Evolutionary conservation across 768 basidiomycete genomes (phyloP), one percentile per base, ranked within the genome.

Genomic region (Cyclocybe cylindracea): DNA sequence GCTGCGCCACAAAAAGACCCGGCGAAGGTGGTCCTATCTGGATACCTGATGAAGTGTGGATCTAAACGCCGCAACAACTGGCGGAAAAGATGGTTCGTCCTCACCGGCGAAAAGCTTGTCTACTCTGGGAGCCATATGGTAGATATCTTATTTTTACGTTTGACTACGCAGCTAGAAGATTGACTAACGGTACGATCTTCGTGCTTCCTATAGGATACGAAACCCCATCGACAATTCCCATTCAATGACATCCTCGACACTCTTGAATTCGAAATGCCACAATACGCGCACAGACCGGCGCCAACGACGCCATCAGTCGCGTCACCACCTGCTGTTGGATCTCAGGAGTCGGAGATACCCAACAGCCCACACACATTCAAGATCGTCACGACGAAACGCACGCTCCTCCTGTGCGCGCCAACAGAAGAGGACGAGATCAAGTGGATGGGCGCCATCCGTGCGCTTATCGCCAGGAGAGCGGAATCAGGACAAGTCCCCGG

Each of bases 101-200:
- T 99, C n/a, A 93, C 87, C 36, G 85, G 86, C 36, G 91, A 94
- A 61, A 89, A 86, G 64, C 72, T 99, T 47, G 73, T 92, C 34
- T 99, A 99, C 73, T 87, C 85, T 8, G 85, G 85, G 44, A 94
- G 89, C 66, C 97, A 99, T 73, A 98, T 98, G 94, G 95, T 96
- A 63, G 24, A 24, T 56, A 86, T 77, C 38, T 35, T 43, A 11
- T 37, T 46, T 54, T 44, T n/a, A 9, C 32, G 45, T 62, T 48
- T 51, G 46, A 35, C 29, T 37, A 2, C 24, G 24, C 24, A 24
- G 24, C 24, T 24, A 24, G 24, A 24, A 24, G 24, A 24, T 24
- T 24, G 24, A 24, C 24, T 24, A 24, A 24, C 24, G 24, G 24
- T 24, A 24, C 5, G 24, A 24, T 24, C 24, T 5, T 24, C 24